A percentile compares a stretch with the other conserved stretches of the same genome.
phyloP scores from a whole-genome alignment of 768 basidiomycete species.

The Auricularia cornea region DNA sequence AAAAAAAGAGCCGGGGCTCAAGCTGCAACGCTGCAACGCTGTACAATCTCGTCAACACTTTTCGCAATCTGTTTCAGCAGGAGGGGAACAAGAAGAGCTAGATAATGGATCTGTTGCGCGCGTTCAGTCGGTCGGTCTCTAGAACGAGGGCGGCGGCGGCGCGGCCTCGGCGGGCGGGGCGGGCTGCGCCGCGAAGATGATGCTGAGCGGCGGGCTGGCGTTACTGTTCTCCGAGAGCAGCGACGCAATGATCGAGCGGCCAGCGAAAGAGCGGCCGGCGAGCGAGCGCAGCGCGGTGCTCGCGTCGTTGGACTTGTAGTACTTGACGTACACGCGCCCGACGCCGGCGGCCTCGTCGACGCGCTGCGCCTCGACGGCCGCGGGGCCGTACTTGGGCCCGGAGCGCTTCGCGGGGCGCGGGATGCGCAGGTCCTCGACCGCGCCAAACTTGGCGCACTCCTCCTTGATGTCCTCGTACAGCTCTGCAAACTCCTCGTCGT shows the following conservation, averaged over 20 bases:
- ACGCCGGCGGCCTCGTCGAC: constrained; percentile 88
- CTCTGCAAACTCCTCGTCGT: constrained; percentile 90
- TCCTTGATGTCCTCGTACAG: constrained; percentile 91
- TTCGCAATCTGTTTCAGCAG: too few species aligned
- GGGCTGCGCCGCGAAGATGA: constrained; percentile 78
- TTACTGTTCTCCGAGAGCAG: constrained; percentile 75
- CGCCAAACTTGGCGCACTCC: constrained; percentile 75
- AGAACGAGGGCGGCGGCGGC: background rate
- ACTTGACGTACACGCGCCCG: constrained; percentile 94
- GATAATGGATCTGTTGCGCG: too few species aligned
- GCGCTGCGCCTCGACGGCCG: constrained; percentile 57
- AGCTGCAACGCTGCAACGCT: too few species aligned
- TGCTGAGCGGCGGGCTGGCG: constrained; percentile 70
- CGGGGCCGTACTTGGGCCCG: constrained; percentile 63
- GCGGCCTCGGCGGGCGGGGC: constrained; percentile 45
- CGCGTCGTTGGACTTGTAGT: constrained; percentile 51
- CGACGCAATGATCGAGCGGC: constrained; percentile 80
- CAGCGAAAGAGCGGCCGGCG: constrained; percentile 84
- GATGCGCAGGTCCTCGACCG: constrained; percentile 77
- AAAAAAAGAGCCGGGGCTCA: too few species aligned
- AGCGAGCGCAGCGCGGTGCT: constrained; percentile 70
- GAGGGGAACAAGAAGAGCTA: too few species aligned
- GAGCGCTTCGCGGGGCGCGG: constrained; percentile 85
- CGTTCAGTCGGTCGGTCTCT: too few species aligned
- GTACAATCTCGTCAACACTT: too few species aligned